These are phyloP conservation scores for Cryptococcus jaspeensis DNA, from an alignment of 1,284 basidiomycete genomes.

Conservation along the genomic window DNA sequence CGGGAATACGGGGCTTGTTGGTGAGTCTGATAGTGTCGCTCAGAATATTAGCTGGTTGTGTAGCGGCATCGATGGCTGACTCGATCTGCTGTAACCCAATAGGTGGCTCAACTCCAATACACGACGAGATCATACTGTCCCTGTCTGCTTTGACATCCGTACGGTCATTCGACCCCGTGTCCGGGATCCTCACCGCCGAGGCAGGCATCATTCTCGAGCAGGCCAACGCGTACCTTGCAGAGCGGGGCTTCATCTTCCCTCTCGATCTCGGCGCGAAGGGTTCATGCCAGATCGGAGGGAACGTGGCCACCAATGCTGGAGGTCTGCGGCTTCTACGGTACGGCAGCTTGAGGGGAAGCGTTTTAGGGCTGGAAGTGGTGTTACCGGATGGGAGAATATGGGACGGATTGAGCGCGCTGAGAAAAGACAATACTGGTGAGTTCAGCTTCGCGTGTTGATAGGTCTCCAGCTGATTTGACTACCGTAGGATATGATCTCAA, in stretches of 20 bases:
- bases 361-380: conserved; percentile 94
- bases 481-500: conserved; percentile 88
- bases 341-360: conserved; percentile 90
- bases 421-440: conserved; percentile 97
- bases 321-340: conserved; percentile 91
- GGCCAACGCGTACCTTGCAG: conserved; percentile 79
- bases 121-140: conserved; percentile 84
- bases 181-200: conserved; percentile 63
- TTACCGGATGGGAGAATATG: conserved; percentile 92
- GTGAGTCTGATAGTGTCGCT: conserved; percentile 36
- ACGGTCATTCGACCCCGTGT: conserved; percentile 87
- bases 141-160: conserved; percentile 79
- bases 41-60: neutral
- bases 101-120: conserved; percentile 90
- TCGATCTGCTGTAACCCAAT: neutral
- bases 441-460: neutral
- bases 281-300: conserved; percentile 98
- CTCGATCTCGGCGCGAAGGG: conserved; percentile 98
- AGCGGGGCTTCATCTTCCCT: conserved; percentile 93
- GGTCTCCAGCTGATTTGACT: neutral
- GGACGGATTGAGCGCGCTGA: conserved; percentile 70
- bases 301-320: conserved; percentile 96
- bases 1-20: conserved; percentile 97
- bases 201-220: conserved; percentile 91
- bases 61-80: neutral